These are phyloP conservation scores for Pouteria glomerata DNA, from an alignment of 148 eudicot genomes.

Conservation along the genomic window DNA sequence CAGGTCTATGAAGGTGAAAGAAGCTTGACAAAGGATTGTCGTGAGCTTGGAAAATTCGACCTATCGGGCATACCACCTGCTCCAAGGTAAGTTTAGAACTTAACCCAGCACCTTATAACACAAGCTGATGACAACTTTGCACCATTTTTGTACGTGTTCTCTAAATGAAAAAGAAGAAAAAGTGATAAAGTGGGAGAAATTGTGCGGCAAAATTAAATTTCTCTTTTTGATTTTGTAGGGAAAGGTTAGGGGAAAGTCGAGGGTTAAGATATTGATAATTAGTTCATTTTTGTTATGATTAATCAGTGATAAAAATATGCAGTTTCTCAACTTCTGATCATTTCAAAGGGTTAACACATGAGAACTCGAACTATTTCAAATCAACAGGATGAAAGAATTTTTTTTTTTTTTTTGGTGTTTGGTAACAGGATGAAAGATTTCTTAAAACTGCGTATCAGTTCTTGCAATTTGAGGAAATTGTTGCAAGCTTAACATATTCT, in stretches of 20 bases:
- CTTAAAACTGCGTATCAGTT: not conserved
- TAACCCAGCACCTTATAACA: too few species aligned
- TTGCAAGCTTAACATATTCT: not conserved
- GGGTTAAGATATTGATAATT: not conserved
- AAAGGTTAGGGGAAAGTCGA: too few species aligned
- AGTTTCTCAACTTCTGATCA: not conserved
- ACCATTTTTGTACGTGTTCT: too few species aligned
- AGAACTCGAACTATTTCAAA: too few species aligned
- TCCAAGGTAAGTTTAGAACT: conserved; percentile 57
- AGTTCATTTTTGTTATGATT: not conserved
- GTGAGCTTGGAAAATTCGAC: conserved; percentile 45
- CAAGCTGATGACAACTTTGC: too few species aligned
- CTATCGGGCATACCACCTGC: conserved; percentile 65
- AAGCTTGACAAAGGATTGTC: conserved; percentile 54
- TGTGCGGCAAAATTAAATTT: too few species aligned
- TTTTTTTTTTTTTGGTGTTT: too few species aligned
- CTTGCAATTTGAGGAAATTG: not conserved
- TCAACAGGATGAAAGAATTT: too few species aligned
- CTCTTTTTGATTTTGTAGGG: too few species aligned
- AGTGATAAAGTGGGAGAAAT: too few species aligned
- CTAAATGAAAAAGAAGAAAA: too few species aligned
- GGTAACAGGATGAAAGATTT: not conserved
- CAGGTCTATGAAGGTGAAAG: conserved; percentile 56
- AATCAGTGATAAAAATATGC: not conserved
- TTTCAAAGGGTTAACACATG: not conserved